These are phyloP conservation scores for Chalaropsis thielavioides DNA, from an alignment of 2,329 filamentous ascomycete genomes.

Conservation along the genomic window DNA sequence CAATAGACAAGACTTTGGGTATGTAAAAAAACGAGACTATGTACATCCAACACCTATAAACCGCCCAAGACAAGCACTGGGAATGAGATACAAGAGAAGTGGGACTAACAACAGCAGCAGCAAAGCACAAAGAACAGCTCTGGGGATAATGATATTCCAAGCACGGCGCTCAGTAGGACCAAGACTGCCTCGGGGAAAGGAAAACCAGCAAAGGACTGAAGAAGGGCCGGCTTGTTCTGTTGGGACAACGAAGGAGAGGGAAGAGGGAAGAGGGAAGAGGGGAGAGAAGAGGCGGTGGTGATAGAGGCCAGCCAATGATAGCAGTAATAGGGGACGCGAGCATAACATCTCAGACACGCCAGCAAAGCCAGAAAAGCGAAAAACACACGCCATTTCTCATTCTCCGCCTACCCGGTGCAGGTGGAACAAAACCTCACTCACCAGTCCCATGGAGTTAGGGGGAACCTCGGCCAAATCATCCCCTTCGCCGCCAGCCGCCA, in stretches of 20 bases:
- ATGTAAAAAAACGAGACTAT: neutral
- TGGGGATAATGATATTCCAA: neutral
- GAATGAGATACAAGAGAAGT: neutral
- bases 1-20: neutral
- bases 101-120: neutral
- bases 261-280: too few species aligned
- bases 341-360: neutral
- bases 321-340: too few species aligned
- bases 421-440: constrained; percentile 40
- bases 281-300: neutral
- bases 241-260: neutral
- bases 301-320: neutral
- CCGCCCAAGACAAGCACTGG: neutral
- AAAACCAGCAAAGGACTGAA: neutral
- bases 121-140: neutral
- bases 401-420: constrained; percentile 29
- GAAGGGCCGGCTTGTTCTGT: neutral
- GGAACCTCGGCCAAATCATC: constrained; percentile 31
- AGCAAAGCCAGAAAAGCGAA: too few species aligned
- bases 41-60: neutral
- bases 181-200: neutral
- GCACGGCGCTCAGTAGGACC: neutral
- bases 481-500: constrained; percentile 15
- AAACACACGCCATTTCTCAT: neutral
- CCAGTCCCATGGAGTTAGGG: constrained; percentile 33